These are phyloP conservation scores for Cucumis cinereus DNA, from an alignment of 306 rosid species.

Conservation along the genomic window DNA sequence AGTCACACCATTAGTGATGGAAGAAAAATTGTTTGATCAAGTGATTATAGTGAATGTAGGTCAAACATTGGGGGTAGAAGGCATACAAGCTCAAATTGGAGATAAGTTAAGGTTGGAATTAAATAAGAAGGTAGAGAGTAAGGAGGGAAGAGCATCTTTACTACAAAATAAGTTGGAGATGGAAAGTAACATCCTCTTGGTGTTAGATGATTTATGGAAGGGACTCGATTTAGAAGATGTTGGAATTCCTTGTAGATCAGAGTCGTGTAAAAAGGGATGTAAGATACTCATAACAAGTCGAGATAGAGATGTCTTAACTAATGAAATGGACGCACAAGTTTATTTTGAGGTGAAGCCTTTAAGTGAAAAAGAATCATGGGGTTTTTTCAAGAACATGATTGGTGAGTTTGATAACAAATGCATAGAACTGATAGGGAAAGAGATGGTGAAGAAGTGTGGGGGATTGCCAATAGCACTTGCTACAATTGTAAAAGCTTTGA, in stretches of 20 bases:
- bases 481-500: not conserved
- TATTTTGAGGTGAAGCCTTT: not conserved
- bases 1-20: not conserved
- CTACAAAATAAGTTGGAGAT: not conserved
- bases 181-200: slow-evolving; percentile 4
- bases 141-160: not conserved
- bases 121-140: not conserved
- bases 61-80: not conserved
- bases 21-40: not conserved
- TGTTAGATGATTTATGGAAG: slow-evolving; percentile 34
- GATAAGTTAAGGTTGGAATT: not conserved
- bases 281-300: slow-evolving; percentile 2
- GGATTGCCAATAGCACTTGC: not conserved
- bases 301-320: not conserved
- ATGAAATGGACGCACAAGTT: not conserved
- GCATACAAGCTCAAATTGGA: not conserved
- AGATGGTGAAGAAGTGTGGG: not conserved
- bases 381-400: not conserved
- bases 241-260: slow-evolving; percentile 21
- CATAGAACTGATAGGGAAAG: not conserved
- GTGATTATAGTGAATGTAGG: not conserved
- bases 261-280: slow-evolving; percentile 13
- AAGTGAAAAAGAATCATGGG: not conserved
- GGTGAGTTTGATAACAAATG: not conserved
- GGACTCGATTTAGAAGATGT: slow-evolving; percentile 15